Base-by-base conservation (phyloP, 768 basidiomycete genomes). In the Gautieria morchelliformis region DNA sequence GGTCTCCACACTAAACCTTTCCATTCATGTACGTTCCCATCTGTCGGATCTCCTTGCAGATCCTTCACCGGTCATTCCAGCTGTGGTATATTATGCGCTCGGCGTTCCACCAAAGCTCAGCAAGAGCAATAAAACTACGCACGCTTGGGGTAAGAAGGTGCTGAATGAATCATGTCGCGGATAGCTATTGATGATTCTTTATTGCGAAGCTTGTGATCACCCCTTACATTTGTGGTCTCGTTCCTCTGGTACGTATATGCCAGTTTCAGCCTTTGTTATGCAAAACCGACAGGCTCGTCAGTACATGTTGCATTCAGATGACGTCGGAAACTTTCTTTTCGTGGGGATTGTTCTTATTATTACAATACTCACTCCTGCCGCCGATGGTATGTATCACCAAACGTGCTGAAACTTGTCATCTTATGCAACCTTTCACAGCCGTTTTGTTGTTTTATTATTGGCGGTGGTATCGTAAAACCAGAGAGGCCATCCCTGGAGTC, bases 211-310 rank as follows among this genome's bases (percentile, higher is more conserved):
- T 53, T 12, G 52, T 53, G 8, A n/a, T 53, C 15, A 40, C 35
- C 14, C 52, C 52, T n/a, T 53, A 53, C 35, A 53, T 53, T 12
- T 24, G 41, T 9, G 52, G 52, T 22, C 27, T 53, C n/a, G 20
- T 53, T 3, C 35, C 52, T 9, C 24, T 53, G 9, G 52, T 53
- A 27, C 15, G 4, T 5, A 14, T 14, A 9, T 27, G 17, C 4
- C n/a, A 20, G 15, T 9, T 17, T 22, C 15, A 2, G 24, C 4
- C 1, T 15, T 2, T 17, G 41, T 19, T 24, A 22, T 19, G 17
- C 33, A 9, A 27, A 39, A 20, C 19, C 14, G 17, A 37, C 33
- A 12, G n/a, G 9, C 11, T 19, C n/a, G 10, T 53, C 37, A 39
- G n/a, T 35, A 39, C 35, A 15, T 42, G 52, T 27, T n/a, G 12